These are phyloP conservation scores for Opeltia flavorubescens DNA, from an alignment of 495 filamentous ascomycete genomes.

Conservation along the genomic window DNA sequence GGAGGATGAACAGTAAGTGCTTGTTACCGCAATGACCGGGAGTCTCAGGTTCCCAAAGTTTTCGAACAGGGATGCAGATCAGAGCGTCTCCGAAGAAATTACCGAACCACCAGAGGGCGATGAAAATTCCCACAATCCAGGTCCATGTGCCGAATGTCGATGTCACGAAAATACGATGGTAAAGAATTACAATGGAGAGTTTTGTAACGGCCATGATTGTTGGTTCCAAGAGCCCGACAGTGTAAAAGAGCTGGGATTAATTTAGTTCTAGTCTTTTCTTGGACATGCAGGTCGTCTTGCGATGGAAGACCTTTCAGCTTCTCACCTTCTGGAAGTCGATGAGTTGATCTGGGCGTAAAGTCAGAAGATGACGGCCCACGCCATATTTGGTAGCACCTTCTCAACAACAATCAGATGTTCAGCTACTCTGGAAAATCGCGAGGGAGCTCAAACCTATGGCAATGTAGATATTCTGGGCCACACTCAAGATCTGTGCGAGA, in stretches of 20 bases:
- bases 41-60: conserved; percentile 9
- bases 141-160: conserved; percentile 7
- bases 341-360: conserved; percentile 5
- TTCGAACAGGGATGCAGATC: conserved; percentile 11
- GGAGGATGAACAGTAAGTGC: conserved; percentile 12
- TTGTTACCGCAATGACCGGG: conserved; percentile 19
- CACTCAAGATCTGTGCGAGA: conserved; percentile 5
- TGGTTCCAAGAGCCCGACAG: conserved; percentile 8
- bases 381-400: conserved; percentile 9
- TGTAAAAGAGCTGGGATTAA: conserved; percentile 8
- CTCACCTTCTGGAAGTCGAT: conserved; percentile 11
- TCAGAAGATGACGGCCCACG: conserved; percentile 10
- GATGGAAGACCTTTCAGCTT: too few species aligned
- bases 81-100: conserved; percentile 8
- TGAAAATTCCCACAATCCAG: conserved; percentile 8
- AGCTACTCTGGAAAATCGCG: background rate
- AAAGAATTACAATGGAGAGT: conserved; percentile 23
- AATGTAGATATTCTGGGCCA: conserved; percentile 8
- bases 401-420: background rate
- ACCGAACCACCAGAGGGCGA: conserved; percentile 12
- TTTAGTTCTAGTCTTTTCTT: background rate
- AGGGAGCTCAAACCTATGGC: conserved; percentile 5
- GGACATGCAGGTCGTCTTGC: background rate
- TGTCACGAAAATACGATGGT: conserved; percentile 23
- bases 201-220: conserved; percentile 20